Percentiles rank a stretch among this genome's conserved stretches.
phyloP scores from a whole-genome alignment of 306 rosid species.

The Cyclanthera cordifolia region DNA sequence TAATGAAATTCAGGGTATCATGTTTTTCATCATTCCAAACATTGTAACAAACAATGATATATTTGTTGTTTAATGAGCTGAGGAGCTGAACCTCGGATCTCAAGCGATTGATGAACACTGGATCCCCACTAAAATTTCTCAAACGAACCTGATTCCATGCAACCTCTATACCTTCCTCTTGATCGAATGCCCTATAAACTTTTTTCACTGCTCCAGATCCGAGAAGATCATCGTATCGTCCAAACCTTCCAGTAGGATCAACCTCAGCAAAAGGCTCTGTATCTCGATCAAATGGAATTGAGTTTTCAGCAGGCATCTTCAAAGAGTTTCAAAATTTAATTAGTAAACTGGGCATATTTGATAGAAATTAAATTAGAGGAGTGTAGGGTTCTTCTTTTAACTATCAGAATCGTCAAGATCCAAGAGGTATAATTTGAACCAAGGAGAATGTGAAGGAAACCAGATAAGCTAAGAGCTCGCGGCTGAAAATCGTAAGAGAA shows the following conservation, averaged over 20 bases:
- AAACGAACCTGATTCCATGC: conserved; percentile 91
- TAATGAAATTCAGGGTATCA: conserved; percentile 58
- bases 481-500: neutral
- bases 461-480: too few relatives aligned
- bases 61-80: conserved; percentile 46
- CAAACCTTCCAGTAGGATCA: conserved; percentile 76
- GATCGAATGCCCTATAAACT: conserved; percentile 85
- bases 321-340: neutral
- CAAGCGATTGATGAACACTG: conserved; percentile 47
- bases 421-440: neutral
- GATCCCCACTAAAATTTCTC: conserved; percentile 48
- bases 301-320: conserved; percentile 55
- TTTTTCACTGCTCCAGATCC: conserved; percentile 82
- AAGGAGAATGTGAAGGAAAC: neutral
- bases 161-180: conserved; percentile 79
- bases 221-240: conserved; percentile 59
- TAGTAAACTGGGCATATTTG: neutral
- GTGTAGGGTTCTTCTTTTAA: too few relatives aligned
- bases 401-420: neutral
- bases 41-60: conserved; percentile 63
- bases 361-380: neutral
- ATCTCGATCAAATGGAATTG: conserved; percentile 29
- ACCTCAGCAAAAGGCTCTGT: conserved; percentile 62
- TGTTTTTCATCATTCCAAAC: conserved; percentile 65
- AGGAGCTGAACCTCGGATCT: conserved; percentile 62